phyloP scores from a whole-genome alignment of 2,329 filamentous ascomycete genomes.

The Macrophomina pseudophaseolina region DNA sequence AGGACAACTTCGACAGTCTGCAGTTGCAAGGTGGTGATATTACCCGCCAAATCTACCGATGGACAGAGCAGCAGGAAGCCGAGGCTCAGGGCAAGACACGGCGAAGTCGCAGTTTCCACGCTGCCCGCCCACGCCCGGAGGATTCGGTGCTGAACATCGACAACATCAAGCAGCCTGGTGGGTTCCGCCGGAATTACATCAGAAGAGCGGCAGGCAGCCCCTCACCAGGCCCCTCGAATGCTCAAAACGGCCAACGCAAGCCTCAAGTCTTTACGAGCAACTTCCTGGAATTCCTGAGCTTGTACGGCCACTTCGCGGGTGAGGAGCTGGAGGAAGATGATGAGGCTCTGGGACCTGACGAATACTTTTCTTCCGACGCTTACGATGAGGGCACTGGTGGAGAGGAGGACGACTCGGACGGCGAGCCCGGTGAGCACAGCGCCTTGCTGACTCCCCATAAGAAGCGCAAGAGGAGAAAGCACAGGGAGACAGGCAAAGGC shows the following conservation, averaged over 20 bases:
- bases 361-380: constrained; percentile 85
- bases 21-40: constrained; percentile 93
- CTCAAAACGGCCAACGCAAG: constrained; percentile 41
- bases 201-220: constrained; percentile 74
- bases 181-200: constrained; percentile 89
- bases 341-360: constrained; percentile 81
- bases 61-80: constrained; percentile 86
- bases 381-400: constrained; percentile 57
- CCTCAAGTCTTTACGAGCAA: constrained; percentile 81
- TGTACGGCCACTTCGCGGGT: constrained; percentile 97
- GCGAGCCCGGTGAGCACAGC: constrained; percentile 83
- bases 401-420: constrained; percentile 65
- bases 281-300: constrained; percentile 92
- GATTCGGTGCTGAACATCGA: constrained; percentile 83
- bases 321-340: constrained; percentile 97
- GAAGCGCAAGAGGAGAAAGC: constrained; percentile 75
- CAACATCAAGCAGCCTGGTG: constrained; percentile 89
- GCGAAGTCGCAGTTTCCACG: constrained; percentile 86
- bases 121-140: constrained; percentile 77
- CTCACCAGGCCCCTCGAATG: constrained; percentile 53
- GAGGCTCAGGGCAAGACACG: constrained; percentile 66
- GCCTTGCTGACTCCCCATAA: constrained; percentile 73
- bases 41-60: constrained; percentile 92
- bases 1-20: constrained; percentile 76
- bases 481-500: constrained; percentile 78